Evolutionary conservation across 179 eudicot genomes (phyloP), one percentile per base, ranked within the genome.

Genomic region (Carnegiea gigantea): DNA sequence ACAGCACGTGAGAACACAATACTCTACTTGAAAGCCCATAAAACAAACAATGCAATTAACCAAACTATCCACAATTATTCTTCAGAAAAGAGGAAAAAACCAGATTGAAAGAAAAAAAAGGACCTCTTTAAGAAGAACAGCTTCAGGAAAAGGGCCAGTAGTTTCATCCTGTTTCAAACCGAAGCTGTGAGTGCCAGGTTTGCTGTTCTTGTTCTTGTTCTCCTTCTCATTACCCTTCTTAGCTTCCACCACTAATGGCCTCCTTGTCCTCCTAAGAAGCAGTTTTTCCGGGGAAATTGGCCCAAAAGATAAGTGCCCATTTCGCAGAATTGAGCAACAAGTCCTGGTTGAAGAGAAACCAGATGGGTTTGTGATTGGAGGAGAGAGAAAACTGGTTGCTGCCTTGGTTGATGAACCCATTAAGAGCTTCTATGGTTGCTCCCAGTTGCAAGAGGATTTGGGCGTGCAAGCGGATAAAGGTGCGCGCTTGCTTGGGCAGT

Each of bases 91-190:
- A 51, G 18, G 7, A 44, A 82, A 73, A 67, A 20, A 36, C 2
- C 11, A 36, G 36, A 65, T 60, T 23, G 23, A 6, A 7, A 75
- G 74, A 46, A 71, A 23, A 76, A 46, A 33, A 9, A 21, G 23
- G 67, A 94, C 97, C 94, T 94, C 78, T 88, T 85, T 94, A 77
- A 95, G 97, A 51, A 96, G 90, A 38, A 94, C 89, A 80, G 98
- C 88, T 90, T 96, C 98, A 38, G 99, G 99, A 48, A 92, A 96
- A 53, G 88, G 86, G 53, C 99, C 98, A 64, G 90, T 90, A 75
- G 95, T 85, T 87, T 96, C 99, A 86, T 94, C 93, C 3, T 92
- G 92, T 84, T 84, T 94, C 43, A 92, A 77, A 21, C 78, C 83
- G 72, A 92, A 94, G 88, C 93, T 92, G 62, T 96, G 99, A 51